Evolutionary conservation across 257 asterid genomes (phyloP), one percentile per base, ranked within the genome.

Genomic region (Asclepias syriaca): DNA sequence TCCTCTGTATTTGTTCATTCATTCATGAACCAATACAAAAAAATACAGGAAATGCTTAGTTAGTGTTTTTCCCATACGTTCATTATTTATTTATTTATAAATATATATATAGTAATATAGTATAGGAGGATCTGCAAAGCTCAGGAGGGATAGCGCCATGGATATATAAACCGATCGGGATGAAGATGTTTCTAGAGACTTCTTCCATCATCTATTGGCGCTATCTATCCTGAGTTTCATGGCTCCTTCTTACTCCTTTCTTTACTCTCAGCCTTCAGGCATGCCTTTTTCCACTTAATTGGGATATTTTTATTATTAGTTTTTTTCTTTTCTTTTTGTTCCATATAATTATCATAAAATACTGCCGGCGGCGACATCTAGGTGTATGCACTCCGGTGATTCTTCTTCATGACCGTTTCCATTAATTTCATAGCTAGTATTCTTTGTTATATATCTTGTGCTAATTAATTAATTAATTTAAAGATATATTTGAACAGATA

Each of bases 111-210:
- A 34, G 27, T 24, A 24, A 24, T 34, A 71, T 56, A 75, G 85
- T 84, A 68, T 40, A 22, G 87, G 63, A 84, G 88, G 86, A 86
- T 77, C 95, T 72, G 81, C 83, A 66, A 90, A 88, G 96, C 96
- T 90, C 96, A 90, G 95, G 96, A 90, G 96, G 96, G 96, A 90
- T 90, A 90, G 96, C 96, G 85, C 95, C 96, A 75, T 48, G 5
- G 24, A 72, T 29, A 12, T 0, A 40, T 29, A 29, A 43, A 27
- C 7, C 19, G 55, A 50, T n/a, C 29, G 39, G 53, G 70, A 15
- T 37, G 71, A 50, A 0, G 56, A 71, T 22, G 24, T 11, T 24
- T 29, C 1, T 4, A 12, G 6, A 22, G 18, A 15, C 29, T 51
- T 72, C 61, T 57, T 19, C 16, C 63, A 18, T 66, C 66, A 40